Base-by-base conservation (phyloP, 2,329 filamentous ascomycete species). In the Dryadomyces quercus-mongolicae region DNA sequence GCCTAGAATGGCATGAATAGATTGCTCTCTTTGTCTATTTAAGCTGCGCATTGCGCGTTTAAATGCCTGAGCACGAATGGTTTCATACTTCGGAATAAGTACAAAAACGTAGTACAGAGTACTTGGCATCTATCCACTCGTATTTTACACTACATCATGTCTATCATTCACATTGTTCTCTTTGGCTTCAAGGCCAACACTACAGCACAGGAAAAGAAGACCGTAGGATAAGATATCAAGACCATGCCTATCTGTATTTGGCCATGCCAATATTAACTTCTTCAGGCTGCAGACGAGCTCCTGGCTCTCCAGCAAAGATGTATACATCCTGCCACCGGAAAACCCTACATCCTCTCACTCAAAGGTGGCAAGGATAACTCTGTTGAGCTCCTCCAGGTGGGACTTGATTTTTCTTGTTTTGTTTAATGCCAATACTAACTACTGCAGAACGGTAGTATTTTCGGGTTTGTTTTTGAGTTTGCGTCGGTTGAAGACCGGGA, bases 401-500 rank as follows among this genome's bases (percentile, higher is more conserved):
- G 36, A 8, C 15, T 13, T 12, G 36, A 4, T 16, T 12, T 40
- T 13, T 13, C 10, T 13, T 12, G 6, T 40, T 40, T 12, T 12
- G 3, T 40, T 40, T 40, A 40, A 40, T 40, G 36, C 10, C 36
- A 13, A 40, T 13, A 16, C 36, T 40, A 16, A 83, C 67, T 40
- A 44, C 21, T 15, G 36, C 55, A 80, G 83, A 71, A 74, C 47
- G 82, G 75, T 0, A 77, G 82, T 38, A 81, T 81, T 1, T 84
- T 88, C 62, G 80, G 73, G 0, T 87, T 87, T 60, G 74, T 88
- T 1, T 74, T 78, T 25, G 76, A 85, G 36, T 88, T 88, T 56
- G 73, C 75, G 4, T 83, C 65, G 48, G 71, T 73, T 34, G 76
- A 79, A 57, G 84, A 88, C 61, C 71, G 84, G 53, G 76, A 81